Evolutionary conservation across 225 moss, liverwort and hornwort species (phyloP), one percentile per base, ranked within the genome.

Genomic region (Ulota crispa): DNA sequence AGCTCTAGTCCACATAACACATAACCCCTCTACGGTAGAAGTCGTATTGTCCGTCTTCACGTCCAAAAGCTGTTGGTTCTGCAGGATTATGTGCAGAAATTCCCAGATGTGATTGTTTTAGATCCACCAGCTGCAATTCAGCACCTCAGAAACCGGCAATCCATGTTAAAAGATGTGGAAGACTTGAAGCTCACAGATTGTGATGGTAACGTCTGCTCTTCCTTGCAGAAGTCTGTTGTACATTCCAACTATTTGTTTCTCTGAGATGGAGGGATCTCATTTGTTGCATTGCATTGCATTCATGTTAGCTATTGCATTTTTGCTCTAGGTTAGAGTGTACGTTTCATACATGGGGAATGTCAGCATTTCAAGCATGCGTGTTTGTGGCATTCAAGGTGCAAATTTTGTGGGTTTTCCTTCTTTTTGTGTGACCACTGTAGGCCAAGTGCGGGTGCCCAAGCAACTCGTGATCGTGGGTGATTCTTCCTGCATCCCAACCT

Each of bases 161-260:
- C 88, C 59, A 90, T 90, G 90, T 77, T 88, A 59, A 82, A 88
- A 81, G 88, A 90, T 77, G 90, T 90, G 66, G 90, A 83, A 72
- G 87, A 88, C 64, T 72, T 88, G 77, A 86, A 87, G 79, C 85
- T 88, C 61, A 63, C 87, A 72, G 85, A 85, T 79, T 88, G 90
- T 81, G 85, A 81, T 75, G 87, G 90, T 88, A 71, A 52, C n/a
- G n/a, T 57, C 67, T 86, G 70, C 32, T 63, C 81, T 28, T 52
- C 2, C 26, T 68, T 53, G 19, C 36, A 65, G 56, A 61, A 66
- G 31, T 54, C 5, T 76, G 37, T 67, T 28, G 37, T 79, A 31
- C 56, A 5, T 32, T 63, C 4, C 43, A 27, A 68, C 24, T 21
- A 19, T 4, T 61, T 21, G 64, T 72, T 61, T 56, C 54, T 63